These are phyloP conservation scores for Olyra latifolia DNA, from an alignment of 176 grass and related monocot genomes.

Conservation along the genomic window DNA sequence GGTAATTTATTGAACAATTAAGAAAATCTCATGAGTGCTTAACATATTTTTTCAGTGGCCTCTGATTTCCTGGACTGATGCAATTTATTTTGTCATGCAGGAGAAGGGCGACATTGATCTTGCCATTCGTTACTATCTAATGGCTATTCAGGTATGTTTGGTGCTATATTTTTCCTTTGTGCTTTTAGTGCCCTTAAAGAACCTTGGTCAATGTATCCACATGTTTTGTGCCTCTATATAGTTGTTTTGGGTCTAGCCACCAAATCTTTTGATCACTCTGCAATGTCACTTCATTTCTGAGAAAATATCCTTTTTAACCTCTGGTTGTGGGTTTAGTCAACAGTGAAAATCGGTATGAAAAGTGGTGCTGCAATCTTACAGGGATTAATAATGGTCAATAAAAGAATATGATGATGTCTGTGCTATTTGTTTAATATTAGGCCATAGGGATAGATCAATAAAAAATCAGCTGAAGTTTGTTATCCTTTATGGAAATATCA, in stretches of 20 bases:
- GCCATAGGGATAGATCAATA: not conserved
- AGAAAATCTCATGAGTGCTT: not conserved
- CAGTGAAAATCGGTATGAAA: not conserved
- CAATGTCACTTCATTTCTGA: not conserved
- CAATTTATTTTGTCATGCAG: conserved; percentile 41
- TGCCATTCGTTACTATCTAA: conserved; percentile 86
- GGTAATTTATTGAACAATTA: conserved; percentile 42
- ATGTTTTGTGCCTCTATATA: not conserved
- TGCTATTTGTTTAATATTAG: not conserved
- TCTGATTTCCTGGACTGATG: not conserved
- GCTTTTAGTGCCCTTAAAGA: not conserved
- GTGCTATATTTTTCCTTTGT: not conserved
- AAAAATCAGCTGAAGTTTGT: too few species aligned
- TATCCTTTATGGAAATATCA: too few species aligned
- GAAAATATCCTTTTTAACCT: not conserved
- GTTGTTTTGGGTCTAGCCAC: not conserved
- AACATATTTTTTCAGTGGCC: not conserved
- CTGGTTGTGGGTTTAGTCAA: not conserved
- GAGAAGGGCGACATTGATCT: conserved; percentile 94
- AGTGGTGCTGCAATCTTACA: not conserved
- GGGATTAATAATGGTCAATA: not conserved
- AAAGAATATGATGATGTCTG: not conserved
- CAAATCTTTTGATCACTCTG: not conserved
- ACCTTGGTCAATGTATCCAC: not conserved
- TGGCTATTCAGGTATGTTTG: conserved; percentile 76